Evolutionary conservation across 2,329 filamentous ascomycete genomes (phyloP).

Genomic region (Colletotrichum sansevieriae): DNA sequence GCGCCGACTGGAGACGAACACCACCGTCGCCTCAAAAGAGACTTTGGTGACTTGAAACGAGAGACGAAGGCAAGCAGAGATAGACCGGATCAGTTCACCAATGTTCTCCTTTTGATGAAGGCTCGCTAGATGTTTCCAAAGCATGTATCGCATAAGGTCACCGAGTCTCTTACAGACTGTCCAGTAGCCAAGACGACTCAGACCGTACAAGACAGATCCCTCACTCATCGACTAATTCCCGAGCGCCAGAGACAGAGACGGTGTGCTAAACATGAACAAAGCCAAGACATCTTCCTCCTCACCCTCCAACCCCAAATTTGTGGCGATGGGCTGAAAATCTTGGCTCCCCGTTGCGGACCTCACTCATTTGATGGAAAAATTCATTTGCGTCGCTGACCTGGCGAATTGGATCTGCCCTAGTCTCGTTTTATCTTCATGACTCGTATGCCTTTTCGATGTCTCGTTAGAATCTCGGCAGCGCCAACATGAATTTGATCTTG

Average conservation of each 20-base stretch:
- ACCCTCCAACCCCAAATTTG: slow-evolving; percentile 7
- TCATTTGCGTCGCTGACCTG: slow-evolving; percentile 34
- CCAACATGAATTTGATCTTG: not conserved
- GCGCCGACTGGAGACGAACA: slow-evolving; percentile 18
- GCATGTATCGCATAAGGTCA: not conserved
- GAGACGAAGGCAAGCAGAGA: no score
- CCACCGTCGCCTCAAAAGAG: no score
- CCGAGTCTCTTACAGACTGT: no score
- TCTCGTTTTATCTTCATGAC: slow-evolving; percentile 4
- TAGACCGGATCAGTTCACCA: no score
- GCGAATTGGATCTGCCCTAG: slow-evolving; percentile 20
- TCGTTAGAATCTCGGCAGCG: slow-evolving; percentile 1
- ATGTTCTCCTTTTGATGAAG: not conserved
- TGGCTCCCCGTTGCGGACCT: slow-evolving; percentile 17
- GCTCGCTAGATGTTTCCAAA: not conserved
- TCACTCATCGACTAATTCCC: slow-evolving; percentile 10
- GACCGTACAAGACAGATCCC: not conserved
- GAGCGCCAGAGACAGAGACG: slow-evolving; percentile 7
- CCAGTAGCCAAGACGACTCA: not conserved
- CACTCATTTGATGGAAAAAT: slow-evolving; percentile 40
- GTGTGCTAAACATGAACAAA: slow-evolving; percentile 17
- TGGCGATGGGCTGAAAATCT: slow-evolving; percentile 28
- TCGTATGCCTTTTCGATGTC: not conserved
- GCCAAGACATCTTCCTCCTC: slow-evolving; percentile 4
- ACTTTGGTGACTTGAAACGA: no score